Base-by-base conservation (phyloP, 345 rosid genomes). In the Kernera saxatilis region DNA sequence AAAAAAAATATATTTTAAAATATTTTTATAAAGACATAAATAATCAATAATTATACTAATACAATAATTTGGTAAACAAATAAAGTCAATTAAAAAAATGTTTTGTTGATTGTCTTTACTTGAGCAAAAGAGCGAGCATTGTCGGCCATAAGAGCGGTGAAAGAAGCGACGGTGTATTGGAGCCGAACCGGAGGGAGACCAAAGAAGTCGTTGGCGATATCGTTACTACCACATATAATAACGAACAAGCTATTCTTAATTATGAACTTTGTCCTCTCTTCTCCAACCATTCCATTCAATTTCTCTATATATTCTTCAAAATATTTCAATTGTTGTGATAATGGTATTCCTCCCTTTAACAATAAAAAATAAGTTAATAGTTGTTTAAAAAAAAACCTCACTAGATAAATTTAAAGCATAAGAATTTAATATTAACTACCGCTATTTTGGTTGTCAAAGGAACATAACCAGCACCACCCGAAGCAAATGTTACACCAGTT, bases 401-500 rank as follows among this genome's bases (percentile, higher is more conserved):
- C 46, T 18, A 43, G 36, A 17, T 33, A 15, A 58, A n/a, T 11
- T 8, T 22, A 54, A 35, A 22, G 40, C 6, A 55, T 21, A 15
- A 23, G 18, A 35, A 15, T 18, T 45, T 2, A 32, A 25, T 18
- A 64, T 8, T 73, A 53, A 12, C 1, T 82, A 86, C 91, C 74
- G 55, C 72, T 48, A 77, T 0, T 61, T 73, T 15, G 8, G 89
- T 5, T 13, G 94, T 82, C 51, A 86, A 61, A 55, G 85, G 88
- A 71, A 84, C 88, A 9, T 74, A 88, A 19, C 94, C 94, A 30
- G 78, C 4, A 3, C 68, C 89, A 52, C 86, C 88, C 0, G 94
- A 88, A 48, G 91, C 94, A 52, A 88, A 88, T 62, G 83, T 82
- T 10, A 89, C 96, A 6, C 92, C 92, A 6, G 86, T 87, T 3